Conservation (phyloP, 768 basidiomycete species). For the Ramaria rubella region DNA sequence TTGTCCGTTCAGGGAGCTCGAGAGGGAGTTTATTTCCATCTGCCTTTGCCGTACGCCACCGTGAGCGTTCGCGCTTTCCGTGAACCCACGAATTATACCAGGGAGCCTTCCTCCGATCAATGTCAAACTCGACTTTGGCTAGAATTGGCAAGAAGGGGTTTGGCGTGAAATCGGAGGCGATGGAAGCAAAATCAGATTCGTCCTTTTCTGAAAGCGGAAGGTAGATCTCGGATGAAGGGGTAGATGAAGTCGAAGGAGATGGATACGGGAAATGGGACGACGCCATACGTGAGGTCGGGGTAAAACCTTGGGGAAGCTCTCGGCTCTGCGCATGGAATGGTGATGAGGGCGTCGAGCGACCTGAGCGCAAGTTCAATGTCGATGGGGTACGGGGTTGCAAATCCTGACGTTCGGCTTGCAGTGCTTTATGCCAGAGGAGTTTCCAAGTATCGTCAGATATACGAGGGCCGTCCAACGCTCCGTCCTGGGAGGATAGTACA, state of each 20-base stretch:
- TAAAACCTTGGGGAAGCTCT: not conserved
- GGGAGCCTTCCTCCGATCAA: conserved; percentile 68
- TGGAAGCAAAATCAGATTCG: conserved; percentile 22
- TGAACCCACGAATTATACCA: conserved; percentile 87
- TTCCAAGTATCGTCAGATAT: conserved; percentile 86
- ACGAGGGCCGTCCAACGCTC: conserved; percentile 55
- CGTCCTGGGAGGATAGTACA: conserved; percentile 33
- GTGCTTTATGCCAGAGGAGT: conserved; percentile 72
- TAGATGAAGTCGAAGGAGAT: conserved; percentile 43
- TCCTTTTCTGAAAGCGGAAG: not conserved
- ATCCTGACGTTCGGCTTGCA: conserved; percentile 51
- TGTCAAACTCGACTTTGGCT: conserved; percentile 93
- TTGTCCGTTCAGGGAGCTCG: conserved; percentile 1
- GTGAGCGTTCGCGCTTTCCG: conserved; percentile 39
- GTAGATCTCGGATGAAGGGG: conserved; percentile 8
- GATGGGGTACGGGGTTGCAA: conserved; percentile 6
- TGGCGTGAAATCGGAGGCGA: conserved; percentile 54
- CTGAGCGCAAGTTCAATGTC: conserved; percentile 2
- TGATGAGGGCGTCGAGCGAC: conserved; percentile 12
- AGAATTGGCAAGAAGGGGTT: conserved; percentile 72
- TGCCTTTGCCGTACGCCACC: conserved; percentile 2
- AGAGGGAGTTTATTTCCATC: not conserved
- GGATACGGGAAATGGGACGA: conserved; percentile 17
- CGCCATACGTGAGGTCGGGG: conserved; percentile 2
- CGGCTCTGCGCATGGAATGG: not conserved